Evolutionary conservation across 805 yeast species (phyloP).

Genomic region (Metschnikowia cerradonensis): DNA sequence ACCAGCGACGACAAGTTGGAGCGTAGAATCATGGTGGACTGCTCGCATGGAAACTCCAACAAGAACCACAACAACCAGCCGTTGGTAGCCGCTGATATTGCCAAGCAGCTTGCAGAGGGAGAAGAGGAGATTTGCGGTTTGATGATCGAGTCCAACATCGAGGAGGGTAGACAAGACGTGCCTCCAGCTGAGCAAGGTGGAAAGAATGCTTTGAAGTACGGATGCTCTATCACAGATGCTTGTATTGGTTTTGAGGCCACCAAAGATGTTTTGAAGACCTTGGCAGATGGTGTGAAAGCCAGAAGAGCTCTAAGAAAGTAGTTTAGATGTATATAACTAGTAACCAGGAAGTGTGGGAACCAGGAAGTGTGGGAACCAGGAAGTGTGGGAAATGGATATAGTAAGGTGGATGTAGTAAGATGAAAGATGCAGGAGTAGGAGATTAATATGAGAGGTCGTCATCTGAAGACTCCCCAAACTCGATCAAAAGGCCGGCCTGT

Average conservation of each 20-base stretch:
- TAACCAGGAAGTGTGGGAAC: not conserved
- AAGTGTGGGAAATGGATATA: not conserved
- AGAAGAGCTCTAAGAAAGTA: slow-evolving; percentile 52
- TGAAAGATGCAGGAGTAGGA: not conserved
- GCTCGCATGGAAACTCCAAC: slow-evolving; percentile 95
- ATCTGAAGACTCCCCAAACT: slow-evolving; percentile 13
- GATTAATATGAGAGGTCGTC: slow-evolving; percentile 4
- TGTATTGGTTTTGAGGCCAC: slow-evolving; percentile 94
- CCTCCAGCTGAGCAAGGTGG: slow-evolving; percentile 48
- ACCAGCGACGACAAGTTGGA: slow-evolving; percentile 44
- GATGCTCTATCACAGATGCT: slow-evolving; percentile 95
- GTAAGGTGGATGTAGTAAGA: not conserved
- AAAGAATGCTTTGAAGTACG: slow-evolving; percentile 69
- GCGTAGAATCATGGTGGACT: slow-evolving; percentile 81
- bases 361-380: too few relatives aligned
- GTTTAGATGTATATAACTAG: not conserved
- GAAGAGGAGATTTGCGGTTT: slow-evolving; percentile 82
- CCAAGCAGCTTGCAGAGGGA: slow-evolving; percentile 77
- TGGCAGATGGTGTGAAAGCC: slow-evolving; percentile 77
- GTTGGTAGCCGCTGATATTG: slow-evolving; percentile 76
- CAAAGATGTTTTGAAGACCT: slow-evolving; percentile 67
- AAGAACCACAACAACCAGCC: slow-evolving; percentile 96
- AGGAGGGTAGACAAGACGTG: slow-evolving; percentile 86
- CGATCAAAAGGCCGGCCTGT: slow-evolving; percentile 26
- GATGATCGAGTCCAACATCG: slow-evolving; percentile 91